phyloP scores from a whole-genome alignment of 495 filamentous ascomycete genomes.

The Niebla homalea region DNA sequence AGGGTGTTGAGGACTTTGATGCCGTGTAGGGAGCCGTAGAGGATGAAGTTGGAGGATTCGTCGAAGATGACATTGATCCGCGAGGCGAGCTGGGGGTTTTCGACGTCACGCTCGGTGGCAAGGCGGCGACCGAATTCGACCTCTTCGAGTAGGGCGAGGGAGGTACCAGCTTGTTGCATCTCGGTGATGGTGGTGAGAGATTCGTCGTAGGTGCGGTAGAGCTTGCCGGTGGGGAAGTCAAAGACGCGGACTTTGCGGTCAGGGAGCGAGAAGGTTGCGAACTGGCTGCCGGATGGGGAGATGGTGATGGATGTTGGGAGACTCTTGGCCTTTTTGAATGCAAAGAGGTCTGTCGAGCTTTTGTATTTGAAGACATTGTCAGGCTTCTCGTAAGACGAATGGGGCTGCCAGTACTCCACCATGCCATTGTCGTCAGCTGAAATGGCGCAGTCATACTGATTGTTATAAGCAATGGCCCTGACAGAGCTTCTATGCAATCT shows the following conservation, averaged over 20 bases:
- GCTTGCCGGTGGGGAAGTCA: constrained; percentile 76
- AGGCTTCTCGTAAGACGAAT: constrained; percentile 73
- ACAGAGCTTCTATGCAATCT: constrained; percentile 68
- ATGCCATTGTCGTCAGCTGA: constrained; percentile 85
- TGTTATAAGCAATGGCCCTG: constrained; percentile 76
- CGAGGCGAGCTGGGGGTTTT: constrained; percentile 49
- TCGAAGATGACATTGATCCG: constrained; percentile 85
- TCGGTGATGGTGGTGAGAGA: constrained; percentile 73
- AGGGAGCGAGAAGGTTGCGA: constrained; percentile 83
- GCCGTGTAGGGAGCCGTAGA: constrained; percentile 85
- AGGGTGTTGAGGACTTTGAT: constrained; percentile 89
- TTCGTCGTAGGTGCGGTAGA: constrained; percentile 89
- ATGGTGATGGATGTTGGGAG: constrained; percentile 73
- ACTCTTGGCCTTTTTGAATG: constrained; percentile 91
- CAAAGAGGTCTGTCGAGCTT: constrained; percentile 83
- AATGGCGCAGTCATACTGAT: constrained; percentile 74
- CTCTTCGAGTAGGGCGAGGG: constrained; percentile 62
- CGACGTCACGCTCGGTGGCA: constrained; percentile 76
- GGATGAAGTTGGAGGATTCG: constrained; percentile 86
- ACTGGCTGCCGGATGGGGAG: constrained; percentile 70
- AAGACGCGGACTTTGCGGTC: constrained; percentile 88
- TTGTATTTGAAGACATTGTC: constrained; percentile 85
- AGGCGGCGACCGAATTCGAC: constrained; percentile 87
- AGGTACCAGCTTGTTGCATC: constrained; percentile 87
- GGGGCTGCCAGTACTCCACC: constrained; percentile 92